Evolutionary conservation across 495 filamentous ascomycete species (phyloP).

Genomic region (Tuber brumale): DNA sequence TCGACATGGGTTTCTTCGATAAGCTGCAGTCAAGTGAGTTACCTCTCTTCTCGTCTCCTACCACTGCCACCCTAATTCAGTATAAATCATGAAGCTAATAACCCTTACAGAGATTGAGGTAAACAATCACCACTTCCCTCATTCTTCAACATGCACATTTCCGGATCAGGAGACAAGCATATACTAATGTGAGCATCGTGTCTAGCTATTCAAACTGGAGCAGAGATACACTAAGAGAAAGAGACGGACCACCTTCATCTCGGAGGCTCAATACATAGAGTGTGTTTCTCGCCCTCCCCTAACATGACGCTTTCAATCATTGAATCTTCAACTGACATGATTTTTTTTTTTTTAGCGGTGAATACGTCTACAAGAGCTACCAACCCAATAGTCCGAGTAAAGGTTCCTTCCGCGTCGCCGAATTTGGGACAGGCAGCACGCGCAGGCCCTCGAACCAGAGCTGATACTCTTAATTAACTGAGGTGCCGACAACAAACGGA

Average conservation of each 20-base stretch:
- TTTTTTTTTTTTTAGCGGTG: constrained; percentile 19
- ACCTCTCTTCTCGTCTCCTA: constrained; percentile 6
- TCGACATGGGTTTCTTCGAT: constrained; percentile 53
- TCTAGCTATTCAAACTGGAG: constrained; percentile 87
- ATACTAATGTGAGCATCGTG: constrained; percentile 32
- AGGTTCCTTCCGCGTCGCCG: constrained; percentile 35
- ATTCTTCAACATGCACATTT: neutral
- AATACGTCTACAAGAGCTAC: constrained; percentile 40
- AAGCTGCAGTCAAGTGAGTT: constrained; percentile 54
- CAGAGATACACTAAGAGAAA: constrained; percentile 83
- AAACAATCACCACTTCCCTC: constrained; percentile 14
- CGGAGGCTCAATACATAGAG: constrained; percentile 82
- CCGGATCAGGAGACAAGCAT: constrained; percentile 2
- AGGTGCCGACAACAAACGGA: neutral
- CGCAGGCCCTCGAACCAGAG: constrained; percentile 31
- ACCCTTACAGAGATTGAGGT: constrained; percentile 31
- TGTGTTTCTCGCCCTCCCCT: constrained; percentile 58
- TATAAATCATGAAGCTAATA: constrained; percentile 19
- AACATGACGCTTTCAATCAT: neutral
- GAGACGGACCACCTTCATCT: constrained; percentile 77
- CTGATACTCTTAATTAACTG: constrained; percentile 17
- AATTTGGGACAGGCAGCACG: constrained; percentile 27
- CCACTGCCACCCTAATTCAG: neutral
- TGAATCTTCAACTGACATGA: constrained; percentile 9
- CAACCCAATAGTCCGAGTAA: constrained; percentile 35